Base-by-base conservation (phyloP, 2,329 filamentous ascomycete genomes). In the Stagonosporopsis cucurbitacearum region DNA sequence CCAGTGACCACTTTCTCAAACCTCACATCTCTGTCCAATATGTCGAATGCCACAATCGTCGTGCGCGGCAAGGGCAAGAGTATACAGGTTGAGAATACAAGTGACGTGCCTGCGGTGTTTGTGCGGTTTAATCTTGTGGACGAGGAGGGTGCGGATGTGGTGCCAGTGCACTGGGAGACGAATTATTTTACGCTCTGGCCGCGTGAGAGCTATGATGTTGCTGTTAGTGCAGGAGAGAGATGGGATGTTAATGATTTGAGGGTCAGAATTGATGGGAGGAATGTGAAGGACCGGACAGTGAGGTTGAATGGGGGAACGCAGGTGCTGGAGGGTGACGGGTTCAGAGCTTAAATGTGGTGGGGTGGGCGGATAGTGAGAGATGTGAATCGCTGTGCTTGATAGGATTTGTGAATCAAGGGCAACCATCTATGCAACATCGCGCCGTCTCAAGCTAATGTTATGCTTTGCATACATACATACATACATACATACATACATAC, bases 131-230 rank as follows among this genome's bases (percentile, higher is more conserved):
- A 79, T 41, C 66, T 86, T 1, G 75, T 85, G 0, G 78, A 84
- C 57, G 58, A 50, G 2, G 55, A 68, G 0, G 78, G 78, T 0
- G 60, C 73, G 0, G 82, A 85, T 46, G 75, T 86, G 0, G 59
- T 79, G 4, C 83, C 84, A 0, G 78, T 85, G 0, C 74, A 76
- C 19, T 88, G 86, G 85, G 81, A 80, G 0, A 85, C 88, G 58
- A 88, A 88, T 57, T 88, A 88, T 57, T 74, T 88, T 12, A 87
- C 85, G 1, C 69, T 88, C 9, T 86, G 82, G 78, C 84, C 85
- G 0, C 70, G 74, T 1, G 86, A 88, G 74, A 41, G 28, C 6
- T 51, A 51, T 23, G 47, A 51, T 28, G n/a, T 56, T 17, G 53
- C 47, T 9, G 53, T 56, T 11, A 42, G 36, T n/a, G 50, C 36